A percentile compares a stretch with the other conserved stretches of the same genome.
Conservation (phyloP, 768 basidiomycete genomes). For the Lactifluus piperatus region DNA sequence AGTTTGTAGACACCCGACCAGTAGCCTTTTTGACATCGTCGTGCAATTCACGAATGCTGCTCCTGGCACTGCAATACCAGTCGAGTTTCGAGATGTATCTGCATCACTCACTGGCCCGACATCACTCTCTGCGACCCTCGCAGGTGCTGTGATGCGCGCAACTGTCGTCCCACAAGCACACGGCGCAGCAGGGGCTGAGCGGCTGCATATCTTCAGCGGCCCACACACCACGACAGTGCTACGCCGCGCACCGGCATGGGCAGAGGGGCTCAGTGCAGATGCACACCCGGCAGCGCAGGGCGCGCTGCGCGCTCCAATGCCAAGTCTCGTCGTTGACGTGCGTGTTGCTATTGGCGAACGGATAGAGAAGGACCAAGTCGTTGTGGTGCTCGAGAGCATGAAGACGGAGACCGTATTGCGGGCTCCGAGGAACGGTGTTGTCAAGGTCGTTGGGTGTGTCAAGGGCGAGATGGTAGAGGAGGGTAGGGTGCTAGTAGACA, state of each 20-base stretch:
- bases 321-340: conserved; percentile 88
- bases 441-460: conserved; percentile 63
- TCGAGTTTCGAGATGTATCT: conserved; percentile 37
- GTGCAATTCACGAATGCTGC: conserved; percentile 32
- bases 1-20: conserved; percentile 37
- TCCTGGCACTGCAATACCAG: conserved; percentile 22
- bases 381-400: conserved; percentile 91
- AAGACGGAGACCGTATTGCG: conserved; percentile 91
- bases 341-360: conserved; percentile 66
- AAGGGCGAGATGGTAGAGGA: conserved; percentile 93
- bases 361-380: conserved; percentile 72
- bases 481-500: conserved; percentile 67
- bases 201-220: conserved; percentile 63
- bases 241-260: conserved; percentile 63
- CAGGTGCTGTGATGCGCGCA: conserved; percentile 40
- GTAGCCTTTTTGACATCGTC: conserved; percentile 37
- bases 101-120: conserved; percentile 50
- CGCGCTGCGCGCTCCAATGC: conserved; percentile 78
- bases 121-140: conserved; percentile 45
- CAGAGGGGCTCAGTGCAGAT: conserved; percentile 56
- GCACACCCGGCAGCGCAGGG: conserved; percentile 48
- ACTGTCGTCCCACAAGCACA: conserved; percentile 67
- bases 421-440: conserved; percentile 57
- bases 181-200: conserved; percentile 49
- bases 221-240: conserved; percentile 59